These are phyloP conservation scores for Phytophthora palmivora DNA, from an alignment of 352 stramenopile species.

Conservation along the genomic window DNA sequence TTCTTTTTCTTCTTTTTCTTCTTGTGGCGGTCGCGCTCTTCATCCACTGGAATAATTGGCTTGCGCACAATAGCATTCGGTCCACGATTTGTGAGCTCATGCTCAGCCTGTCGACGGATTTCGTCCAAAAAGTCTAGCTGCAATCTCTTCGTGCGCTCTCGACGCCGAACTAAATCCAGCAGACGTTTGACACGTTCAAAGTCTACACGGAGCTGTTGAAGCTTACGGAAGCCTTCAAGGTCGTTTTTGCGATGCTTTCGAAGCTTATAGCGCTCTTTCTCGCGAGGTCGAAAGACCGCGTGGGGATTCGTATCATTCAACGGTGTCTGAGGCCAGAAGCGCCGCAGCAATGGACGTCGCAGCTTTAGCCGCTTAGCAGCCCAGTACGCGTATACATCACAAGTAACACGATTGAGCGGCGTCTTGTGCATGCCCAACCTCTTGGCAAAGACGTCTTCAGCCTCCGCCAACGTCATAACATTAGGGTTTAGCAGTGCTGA, in stretches of 20 bases:
- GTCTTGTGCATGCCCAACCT: constrained; percentile 71
- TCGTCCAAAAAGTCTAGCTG: constrained; percentile 86
- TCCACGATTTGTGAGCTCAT: constrained; percentile 61
- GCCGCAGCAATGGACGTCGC: constrained; percentile 93
- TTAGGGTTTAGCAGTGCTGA: constrained; percentile 82
- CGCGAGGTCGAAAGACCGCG: constrained; percentile 97
- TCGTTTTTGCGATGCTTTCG: constrained; percentile 97
- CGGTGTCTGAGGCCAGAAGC: constrained; percentile 96
- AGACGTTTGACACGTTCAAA: constrained; percentile 92
- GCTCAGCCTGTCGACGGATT: constrained; percentile 67
- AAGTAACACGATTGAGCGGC: constrained; percentile 71
- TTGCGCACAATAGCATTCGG: constrained; percentile 51
- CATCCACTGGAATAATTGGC: constrained; percentile 59
- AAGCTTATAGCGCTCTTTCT: constrained; percentile 98
- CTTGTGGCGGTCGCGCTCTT: constrained; percentile 58
- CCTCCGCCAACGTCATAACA: constrained; percentile 74
- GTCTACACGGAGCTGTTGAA: constrained; percentile 93
- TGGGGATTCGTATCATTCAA: constrained; percentile 98
- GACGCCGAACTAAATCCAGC: constrained; percentile 82
- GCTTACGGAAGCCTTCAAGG: constrained; percentile 94
- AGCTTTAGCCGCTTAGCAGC: constrained; percentile 92
- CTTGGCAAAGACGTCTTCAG: constrained; percentile 78
- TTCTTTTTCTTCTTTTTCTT: constrained; percentile 82
- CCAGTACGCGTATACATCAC: constrained; percentile 97
- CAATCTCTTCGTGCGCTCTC: constrained; percentile 87